Conservation (phyloP, 2,329 filamentous ascomycete genomes). For the Daldinia sp. region DNA sequence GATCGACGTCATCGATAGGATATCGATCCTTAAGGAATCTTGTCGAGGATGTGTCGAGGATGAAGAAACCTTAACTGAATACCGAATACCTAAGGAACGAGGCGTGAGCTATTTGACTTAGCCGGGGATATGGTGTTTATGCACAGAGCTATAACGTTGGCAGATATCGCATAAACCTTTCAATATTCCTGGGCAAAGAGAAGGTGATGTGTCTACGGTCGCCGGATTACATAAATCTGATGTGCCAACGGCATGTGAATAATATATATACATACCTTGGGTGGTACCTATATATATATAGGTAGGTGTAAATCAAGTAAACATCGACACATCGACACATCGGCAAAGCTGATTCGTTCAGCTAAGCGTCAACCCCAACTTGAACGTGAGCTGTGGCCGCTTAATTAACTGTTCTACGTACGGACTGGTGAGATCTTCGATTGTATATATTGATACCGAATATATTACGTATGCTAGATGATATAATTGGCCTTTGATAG, state of each 20-base stretch:
- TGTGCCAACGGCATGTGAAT: neutral
- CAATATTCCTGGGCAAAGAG: too few species aligned
- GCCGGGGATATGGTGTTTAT: neutral
- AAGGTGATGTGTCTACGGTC: neutral
- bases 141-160: neutral
- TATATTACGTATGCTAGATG: constrained; percentile 8
- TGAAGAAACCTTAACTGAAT: neutral
- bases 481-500: neutral
- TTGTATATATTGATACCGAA: neutral
- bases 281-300: too few species aligned
- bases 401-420: neutral
- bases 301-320: too few species aligned
- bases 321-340: neutral
- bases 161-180: neutral
- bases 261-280: neutral
- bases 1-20: neutral
- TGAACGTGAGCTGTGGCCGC: neutral
- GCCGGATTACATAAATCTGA: neutral
- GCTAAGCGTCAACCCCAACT: neutral
- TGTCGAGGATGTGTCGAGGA: too few species aligned
- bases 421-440: neutral
- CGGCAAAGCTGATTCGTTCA: neutral
- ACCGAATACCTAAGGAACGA: too few species aligned
- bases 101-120: neutral
- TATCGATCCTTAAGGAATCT: neutral